Evolutionary conservation across 2,329 filamentous ascomycete genomes (phyloP), one percentile per base, ranked within the genome.

Genomic region (Fusarium globosum): DNA sequence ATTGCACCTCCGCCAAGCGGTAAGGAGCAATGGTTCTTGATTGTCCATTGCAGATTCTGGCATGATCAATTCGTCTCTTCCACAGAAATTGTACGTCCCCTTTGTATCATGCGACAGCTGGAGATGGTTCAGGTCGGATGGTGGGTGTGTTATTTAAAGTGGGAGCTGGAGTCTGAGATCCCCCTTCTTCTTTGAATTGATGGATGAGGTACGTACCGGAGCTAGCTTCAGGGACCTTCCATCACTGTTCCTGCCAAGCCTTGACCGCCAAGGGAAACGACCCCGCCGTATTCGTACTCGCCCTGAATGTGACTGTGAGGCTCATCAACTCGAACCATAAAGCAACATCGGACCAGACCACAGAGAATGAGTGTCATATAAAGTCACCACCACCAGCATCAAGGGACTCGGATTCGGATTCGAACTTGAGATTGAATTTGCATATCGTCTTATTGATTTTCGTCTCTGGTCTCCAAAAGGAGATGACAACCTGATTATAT

Each of bases 401-500:
- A 62, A 35, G 23, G 13, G 33, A 45, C 23, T 28, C 23, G 26
- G 35, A 30, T 20, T 28, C 26, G 26, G 28, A 30, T 20, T 28
- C 26, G 33, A 55, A 8, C 26, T 10, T 36, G 16, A 26, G 36
- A n/a, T 42, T 55, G 38, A 52, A 69, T 67, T 75, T 70, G 49
- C 58, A 65, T 61, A 68, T 74, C 68, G 63, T 77, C 59, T 76
- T 72, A 64, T 78, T 75, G 68, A 65, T 76, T 71, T 69, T 66
- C 68, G 48, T 76, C 41, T 72, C 73, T 75, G 68, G 65, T 78
- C 68, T 78, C 75, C 76, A 78, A 74, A 72, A 76, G 61, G 45
- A 71, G 77, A 52, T 71, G 60, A 74, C 68, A 75, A 77, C 68
- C 72, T 78, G 74, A 76, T 78, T 78, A 78, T 78, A 68, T 74